Percentiles rank a stretch among this genome's conserved stretches.
Evolutionary conservation across 192 early-diverging fungal species (phyloP).

Genomic region (Coemansia sp.): DNA sequence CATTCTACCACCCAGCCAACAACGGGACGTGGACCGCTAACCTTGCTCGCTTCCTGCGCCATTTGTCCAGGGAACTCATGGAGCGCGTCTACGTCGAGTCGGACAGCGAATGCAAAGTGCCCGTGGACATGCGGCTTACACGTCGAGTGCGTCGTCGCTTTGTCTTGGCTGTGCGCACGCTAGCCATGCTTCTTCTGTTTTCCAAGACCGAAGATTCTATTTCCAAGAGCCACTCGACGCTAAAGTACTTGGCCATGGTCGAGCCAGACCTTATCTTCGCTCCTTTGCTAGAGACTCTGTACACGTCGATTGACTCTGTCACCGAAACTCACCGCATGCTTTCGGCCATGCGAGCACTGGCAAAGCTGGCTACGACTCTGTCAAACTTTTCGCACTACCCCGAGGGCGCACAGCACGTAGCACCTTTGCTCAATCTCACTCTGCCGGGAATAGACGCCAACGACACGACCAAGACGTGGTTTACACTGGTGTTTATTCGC

Average conservation of each 20-base stretch:
- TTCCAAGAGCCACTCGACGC: conserved; percentile 44
- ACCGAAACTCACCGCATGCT: conserved; percentile 84
- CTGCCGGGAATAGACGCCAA: conserved; percentile 93
- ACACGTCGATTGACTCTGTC: conserved; percentile 74
- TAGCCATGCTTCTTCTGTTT: conserved; percentile 47
- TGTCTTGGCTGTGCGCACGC: conserved; percentile 28
- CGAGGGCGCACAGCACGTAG: conserved; percentile 76
- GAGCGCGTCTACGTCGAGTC: conserved; percentile 48
- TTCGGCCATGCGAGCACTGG: conserved; percentile 72
- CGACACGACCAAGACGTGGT: conserved; percentile 75
- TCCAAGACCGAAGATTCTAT: conserved; percentile 42
- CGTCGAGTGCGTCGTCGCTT: conserved; percentile 40
- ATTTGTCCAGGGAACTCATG: conserved; percentile 64
- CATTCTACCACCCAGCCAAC: conserved; percentile 92
- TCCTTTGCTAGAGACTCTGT: conserved; percentile 76
- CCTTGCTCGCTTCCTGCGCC: conserved; percentile 67
- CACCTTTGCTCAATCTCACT: conserved; percentile 69
- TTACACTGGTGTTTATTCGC: conserved; percentile 40
- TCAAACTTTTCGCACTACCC: conserved; percentile 73
- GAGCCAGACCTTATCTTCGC: conserved; percentile 76
- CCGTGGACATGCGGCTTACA: conserved; percentile 17
- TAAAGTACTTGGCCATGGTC: conserved; percentile 54
- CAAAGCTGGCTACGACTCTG: conserved; percentile 65
- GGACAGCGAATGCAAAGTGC: conserved; percentile 16
- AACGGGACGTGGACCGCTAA: conserved; percentile 75